A percentile compares a stretch with the other conserved stretches of the same genome.
Evolutionary conservation across 148 eudicot species (phyloP).

Genomic region (Selenicereus undatus): DNA sequence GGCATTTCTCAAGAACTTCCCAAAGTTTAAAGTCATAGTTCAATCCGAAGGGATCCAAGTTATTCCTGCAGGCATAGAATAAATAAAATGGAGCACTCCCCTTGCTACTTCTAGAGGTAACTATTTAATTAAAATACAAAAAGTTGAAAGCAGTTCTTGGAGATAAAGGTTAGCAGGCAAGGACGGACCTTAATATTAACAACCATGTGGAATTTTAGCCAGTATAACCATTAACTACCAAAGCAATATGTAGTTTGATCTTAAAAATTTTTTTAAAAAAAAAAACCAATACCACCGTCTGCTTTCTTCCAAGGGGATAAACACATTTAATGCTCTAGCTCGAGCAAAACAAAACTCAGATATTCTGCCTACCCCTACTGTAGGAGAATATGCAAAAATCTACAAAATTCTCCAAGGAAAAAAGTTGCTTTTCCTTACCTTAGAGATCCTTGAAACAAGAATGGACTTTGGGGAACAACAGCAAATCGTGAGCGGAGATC

Average conservation of each 20-base stretch:
- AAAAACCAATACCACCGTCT: not conserved
- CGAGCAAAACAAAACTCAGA: not conserved
- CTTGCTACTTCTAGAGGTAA: not conserved
- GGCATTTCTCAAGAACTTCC: slow-evolving; percentile 75
- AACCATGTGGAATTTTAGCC: not conserved
- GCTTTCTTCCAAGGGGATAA: not conserved
- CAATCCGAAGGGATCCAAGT: slow-evolving; percentile 64
- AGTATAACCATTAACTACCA: not conserved
- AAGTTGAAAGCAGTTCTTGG: slow-evolving; percentile 3
- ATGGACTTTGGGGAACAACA: slow-evolving; percentile 91
- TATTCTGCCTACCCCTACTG: not conserved
- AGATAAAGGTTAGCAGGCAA: not conserved
- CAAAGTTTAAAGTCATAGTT: slow-evolving; percentile 61
- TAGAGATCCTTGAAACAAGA: slow-evolving; percentile 89
- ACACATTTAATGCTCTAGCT: not conserved
- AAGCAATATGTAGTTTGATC: not conserved
- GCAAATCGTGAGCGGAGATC: slow-evolving; percentile 77
- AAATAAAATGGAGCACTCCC: not conserved
- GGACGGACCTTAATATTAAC: not conserved
- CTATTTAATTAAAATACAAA: not conserved
- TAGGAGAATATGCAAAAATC: not conserved
- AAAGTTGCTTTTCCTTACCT: slow-evolving; percentile 40
- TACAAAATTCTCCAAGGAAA: not conserved
- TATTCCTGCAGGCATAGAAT: slow-evolving; percentile 48
- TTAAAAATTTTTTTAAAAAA: too few species aligned